phyloP scores from a whole-genome alignment of 768 basidiomycete genomes.

The Boletus insuetus region DNA sequence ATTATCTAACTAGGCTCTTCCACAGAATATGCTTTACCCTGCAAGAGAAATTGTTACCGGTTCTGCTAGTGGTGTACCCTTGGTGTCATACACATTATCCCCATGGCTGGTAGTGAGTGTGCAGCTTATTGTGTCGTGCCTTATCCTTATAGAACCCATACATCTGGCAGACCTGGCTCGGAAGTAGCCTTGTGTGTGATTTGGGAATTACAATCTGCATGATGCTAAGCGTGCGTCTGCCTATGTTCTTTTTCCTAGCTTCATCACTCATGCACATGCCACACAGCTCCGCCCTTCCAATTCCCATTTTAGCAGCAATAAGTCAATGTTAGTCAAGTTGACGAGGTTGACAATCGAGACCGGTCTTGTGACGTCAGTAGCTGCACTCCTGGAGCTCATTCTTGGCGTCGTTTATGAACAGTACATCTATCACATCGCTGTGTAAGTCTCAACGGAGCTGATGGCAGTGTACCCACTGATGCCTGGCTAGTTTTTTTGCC shows the following conservation, averaged over 20 bases:
- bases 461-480: too few relatives aligned
- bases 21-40: too few relatives aligned
- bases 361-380: too few relatives aligned
- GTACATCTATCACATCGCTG: too few relatives aligned
- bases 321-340: constrained; percentile 1
- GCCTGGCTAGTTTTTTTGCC: too few relatives aligned
- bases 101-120: constrained; percentile 10
- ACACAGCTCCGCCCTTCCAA: constrained; percentile 14
- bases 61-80: too few relatives aligned
- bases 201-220: constrained; percentile 21
- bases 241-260: neutral
- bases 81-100: neutral
- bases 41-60: too few relatives aligned
- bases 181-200: constrained; percentile 17
- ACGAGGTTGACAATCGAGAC: constrained; percentile 22
- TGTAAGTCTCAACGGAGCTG: too few relatives aligned
- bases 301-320: constrained; percentile 1
- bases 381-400: too few relatives aligned
- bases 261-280: neutral
- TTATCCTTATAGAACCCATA: neutral
- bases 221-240: constrained; percentile 7
- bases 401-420: too few relatives aligned
- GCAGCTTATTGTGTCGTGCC: too few relatives aligned
- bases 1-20: too few relatives aligned
- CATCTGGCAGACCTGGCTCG: constrained; percentile 20